Conservation (phyloP, 805 yeast species). For the Ogataea dorogensis region DNA sequence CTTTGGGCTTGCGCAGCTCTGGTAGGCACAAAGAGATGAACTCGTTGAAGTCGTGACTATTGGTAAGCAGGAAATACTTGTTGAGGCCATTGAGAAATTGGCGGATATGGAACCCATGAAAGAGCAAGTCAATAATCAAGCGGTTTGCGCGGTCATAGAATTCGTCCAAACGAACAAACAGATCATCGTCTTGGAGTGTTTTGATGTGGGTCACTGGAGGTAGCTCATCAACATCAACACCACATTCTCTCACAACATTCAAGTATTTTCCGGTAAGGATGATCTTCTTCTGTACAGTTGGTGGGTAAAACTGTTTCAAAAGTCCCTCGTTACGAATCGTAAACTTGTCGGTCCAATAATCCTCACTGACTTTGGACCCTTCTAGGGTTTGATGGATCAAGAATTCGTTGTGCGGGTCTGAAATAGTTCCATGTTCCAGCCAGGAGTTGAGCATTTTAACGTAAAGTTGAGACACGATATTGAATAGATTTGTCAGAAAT, state of each 20-base stretch:
- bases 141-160: conserved; percentile 70
- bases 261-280: conserved; percentile 82
- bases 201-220: conserved; percentile 6
- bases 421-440: conserved; percentile 70
- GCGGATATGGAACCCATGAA: conserved; percentile 56
- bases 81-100: conserved; percentile 50
- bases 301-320: conserved; percentile 58
- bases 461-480: conserved; percentile 60
- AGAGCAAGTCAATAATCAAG: conserved; percentile 53
- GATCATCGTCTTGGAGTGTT: conserved; percentile 33
- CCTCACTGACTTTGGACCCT: conserved; percentile 39
- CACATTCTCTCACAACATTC: conserved; percentile 67
- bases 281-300: conserved; percentile 58
- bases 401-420: conserved; percentile 83
- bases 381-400: conserved; percentile 48
- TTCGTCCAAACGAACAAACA: conserved; percentile 54
- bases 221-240: conserved; percentile 34
- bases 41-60: conserved; percentile 48
- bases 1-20: conserved; percentile 47
- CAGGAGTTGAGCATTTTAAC: conserved; percentile 71
- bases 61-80: conserved; percentile 54
- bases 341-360: conserved; percentile 74
- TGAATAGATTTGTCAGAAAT: conserved; percentile 53
- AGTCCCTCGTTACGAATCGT: conserved; percentile 73
- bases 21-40: conserved; percentile 50